Evolutionary conservation across 257 asterid species (phyloP).

Genomic region (Ehretia macrophylla): DNA sequence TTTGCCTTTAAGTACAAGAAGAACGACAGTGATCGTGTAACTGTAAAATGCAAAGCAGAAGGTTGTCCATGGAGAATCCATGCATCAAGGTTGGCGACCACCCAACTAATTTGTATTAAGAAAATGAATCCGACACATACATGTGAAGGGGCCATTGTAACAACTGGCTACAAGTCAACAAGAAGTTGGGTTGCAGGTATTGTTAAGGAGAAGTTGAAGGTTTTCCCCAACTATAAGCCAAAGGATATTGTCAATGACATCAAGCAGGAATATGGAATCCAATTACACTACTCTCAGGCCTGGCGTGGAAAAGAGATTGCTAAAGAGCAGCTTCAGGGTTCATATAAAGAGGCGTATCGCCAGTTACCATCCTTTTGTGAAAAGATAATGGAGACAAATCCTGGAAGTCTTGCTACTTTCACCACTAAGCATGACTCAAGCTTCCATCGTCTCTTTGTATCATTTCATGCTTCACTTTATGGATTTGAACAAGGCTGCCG

Average conservation of each 20-base stretch:
- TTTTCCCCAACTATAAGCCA: constrained; percentile 84
- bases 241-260: constrained; percentile 92
- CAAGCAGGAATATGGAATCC: constrained; percentile 87
- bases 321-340: constrained; percentile 99
- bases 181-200: constrained; percentile 99
- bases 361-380: constrained; percentile 84
- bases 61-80: constrained; percentile 99
- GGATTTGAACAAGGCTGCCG: constrained; percentile 95
- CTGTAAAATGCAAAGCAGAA: constrained; percentile 94
- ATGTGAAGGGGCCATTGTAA: constrained; percentile 73
- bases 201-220: constrained; percentile 85
- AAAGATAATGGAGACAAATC: constrained; percentile 89
- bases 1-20: constrained; percentile 95
- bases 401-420: constrained; percentile 93
- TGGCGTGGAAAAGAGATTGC: constrained; percentile 99
- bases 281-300: constrained; percentile 91
- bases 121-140: constrained; percentile 90
- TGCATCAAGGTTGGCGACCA: constrained; percentile 90
- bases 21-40: constrained; percentile 95
- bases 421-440: constrained; percentile 89
- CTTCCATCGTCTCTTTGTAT: constrained; percentile 87
- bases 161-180: constrained; percentile 80
- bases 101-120: constrained; percentile 92
- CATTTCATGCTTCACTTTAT: constrained; percentile 78
- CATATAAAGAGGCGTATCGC: constrained; percentile 89